phyloP scores from a whole-genome alignment of 73 alveolate genomes.

The Uronychia setigera region DNA sequence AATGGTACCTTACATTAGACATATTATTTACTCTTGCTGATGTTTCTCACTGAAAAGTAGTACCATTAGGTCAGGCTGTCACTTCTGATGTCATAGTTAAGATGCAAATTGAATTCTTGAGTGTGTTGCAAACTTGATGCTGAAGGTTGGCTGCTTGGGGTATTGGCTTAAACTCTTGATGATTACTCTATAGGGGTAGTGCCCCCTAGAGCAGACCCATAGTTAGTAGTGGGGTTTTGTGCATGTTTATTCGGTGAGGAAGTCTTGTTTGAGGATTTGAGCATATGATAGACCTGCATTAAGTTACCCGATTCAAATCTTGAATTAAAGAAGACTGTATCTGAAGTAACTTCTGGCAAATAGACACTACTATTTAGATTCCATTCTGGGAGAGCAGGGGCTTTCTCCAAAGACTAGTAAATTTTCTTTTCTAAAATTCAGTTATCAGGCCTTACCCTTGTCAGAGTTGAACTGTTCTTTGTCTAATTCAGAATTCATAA shows the following conservation, averaged over 20 bases:
- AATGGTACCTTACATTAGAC: slow-evolving; percentile 2
- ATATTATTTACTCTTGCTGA: slow-evolving; percentile 7
- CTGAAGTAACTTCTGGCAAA: neutral
- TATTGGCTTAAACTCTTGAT: too few species aligned
- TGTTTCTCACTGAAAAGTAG: slow-evolving; percentile 55
- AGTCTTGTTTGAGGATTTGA: neutral
- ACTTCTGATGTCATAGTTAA: neutral
- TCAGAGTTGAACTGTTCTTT: neutral
- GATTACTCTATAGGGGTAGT: too few species aligned
- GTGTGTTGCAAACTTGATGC: neutral
- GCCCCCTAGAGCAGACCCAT: too few species aligned
- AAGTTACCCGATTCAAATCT: neutral
- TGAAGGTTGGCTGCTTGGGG: neutral
- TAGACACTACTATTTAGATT: neutral
- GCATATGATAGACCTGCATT: neutral
- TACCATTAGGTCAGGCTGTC: slow-evolving; percentile 51
- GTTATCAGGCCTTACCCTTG: neutral
- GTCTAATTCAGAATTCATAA: neutral
- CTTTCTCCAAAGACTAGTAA: neutral
- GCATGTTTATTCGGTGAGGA: too few species aligned
- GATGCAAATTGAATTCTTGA: neutral
- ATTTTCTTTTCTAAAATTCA: neutral
- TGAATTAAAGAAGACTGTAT: neutral
- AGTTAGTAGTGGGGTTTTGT: too few species aligned
- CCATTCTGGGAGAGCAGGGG: neutral